Evolutionary conservation across 1,284 basidiomycete species (phyloP).

Genomic region (Apiotrichum mycotoxinovorans): DNA sequence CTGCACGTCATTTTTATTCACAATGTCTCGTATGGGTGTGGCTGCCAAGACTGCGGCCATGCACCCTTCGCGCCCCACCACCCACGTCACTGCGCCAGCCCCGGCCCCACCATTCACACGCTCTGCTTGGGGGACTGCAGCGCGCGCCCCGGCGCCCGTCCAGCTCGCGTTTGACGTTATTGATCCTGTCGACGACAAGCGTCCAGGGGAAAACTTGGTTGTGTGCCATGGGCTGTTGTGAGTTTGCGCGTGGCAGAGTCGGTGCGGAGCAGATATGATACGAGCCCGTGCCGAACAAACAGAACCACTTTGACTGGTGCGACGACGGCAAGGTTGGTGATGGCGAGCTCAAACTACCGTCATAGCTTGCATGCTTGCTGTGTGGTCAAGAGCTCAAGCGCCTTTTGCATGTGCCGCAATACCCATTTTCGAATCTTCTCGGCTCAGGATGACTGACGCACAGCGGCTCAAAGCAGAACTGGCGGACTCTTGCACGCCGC

Average conservation of each 20-base stretch:
- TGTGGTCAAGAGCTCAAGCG: too few species aligned
- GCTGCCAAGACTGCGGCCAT: too few species aligned
- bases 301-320: too few species aligned
- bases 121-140: not conserved
- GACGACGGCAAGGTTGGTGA: too few species aligned
- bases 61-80: too few species aligned
- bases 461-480: slow-evolving; percentile 58
- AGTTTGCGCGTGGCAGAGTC: slow-evolving; percentile 11
- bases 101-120: not conserved
- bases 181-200: slow-evolving; percentile 9
- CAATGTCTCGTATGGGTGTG: too few species aligned
- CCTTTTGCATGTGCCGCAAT: too few species aligned
- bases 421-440: not conserved
- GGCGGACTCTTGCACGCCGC: slow-evolving; percentile 54
- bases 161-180: slow-evolving; percentile 41
- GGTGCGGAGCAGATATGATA: not conserved
- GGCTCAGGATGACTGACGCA: not conserved
- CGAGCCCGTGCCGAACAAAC: not conserved
- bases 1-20: too few species aligned
- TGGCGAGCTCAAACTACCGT: too few species aligned
- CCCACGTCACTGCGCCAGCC: not conserved
- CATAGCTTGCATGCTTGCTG: too few species aligned
- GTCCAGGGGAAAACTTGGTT: slow-evolving; percentile 46
- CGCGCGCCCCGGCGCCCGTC: slow-evolving; percentile 22
- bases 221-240: slow-evolving; percentile 54